Percentiles rank a stretch among this genome's conserved stretches.
Conservation (phyloP, 352 stramenopile species). For the Globisporangium emineosum region DNA sequence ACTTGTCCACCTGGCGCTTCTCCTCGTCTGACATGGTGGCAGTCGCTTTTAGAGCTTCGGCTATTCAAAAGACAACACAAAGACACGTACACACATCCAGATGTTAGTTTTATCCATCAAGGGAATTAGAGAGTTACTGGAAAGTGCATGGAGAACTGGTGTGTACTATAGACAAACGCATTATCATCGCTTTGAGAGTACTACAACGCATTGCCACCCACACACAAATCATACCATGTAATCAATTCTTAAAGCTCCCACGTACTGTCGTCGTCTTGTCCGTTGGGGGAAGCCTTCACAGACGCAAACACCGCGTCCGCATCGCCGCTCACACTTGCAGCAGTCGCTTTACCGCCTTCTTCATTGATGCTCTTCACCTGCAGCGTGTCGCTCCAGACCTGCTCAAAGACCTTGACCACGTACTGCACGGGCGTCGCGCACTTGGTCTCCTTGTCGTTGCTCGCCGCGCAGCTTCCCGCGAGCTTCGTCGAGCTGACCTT, state of each 20-base stretch:
- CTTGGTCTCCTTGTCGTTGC: slow-evolving; percentile 13
- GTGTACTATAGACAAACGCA: background rate
- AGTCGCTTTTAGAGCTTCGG: background rate
- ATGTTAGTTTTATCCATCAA: background rate
- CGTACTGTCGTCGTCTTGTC: slow-evolving; percentile 15
- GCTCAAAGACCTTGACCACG: slow-evolving; percentile 54
- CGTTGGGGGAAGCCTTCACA: slow-evolving; percentile 4
- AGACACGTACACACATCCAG: background rate
- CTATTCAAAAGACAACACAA: background rate
- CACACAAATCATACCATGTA: background rate
- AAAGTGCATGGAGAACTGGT: background rate
- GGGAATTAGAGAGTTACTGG: no score
- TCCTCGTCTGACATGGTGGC: slow-evolving; percentile 7
- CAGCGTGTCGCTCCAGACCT: slow-evolving; percentile 63
- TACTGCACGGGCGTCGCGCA: slow-evolving; percentile 31
- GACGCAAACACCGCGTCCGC: background rate
- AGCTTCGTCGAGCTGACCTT: slow-evolving; percentile 24
- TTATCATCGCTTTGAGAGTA: background rate
- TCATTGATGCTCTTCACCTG: slow-evolving; percentile 47
- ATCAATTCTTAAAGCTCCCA: slow-evolving; percentile 8
- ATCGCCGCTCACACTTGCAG: background rate
- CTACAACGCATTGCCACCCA: background rate
- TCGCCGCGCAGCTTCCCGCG: slow-evolving; percentile 39
- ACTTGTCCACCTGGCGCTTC: slow-evolving; percentile 33
- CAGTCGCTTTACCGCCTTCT: background rate